Evolutionary conservation across 225 moss, liverwort and hornwort species (phyloP).

Genomic region (Marchantia polymorpha): DNA sequence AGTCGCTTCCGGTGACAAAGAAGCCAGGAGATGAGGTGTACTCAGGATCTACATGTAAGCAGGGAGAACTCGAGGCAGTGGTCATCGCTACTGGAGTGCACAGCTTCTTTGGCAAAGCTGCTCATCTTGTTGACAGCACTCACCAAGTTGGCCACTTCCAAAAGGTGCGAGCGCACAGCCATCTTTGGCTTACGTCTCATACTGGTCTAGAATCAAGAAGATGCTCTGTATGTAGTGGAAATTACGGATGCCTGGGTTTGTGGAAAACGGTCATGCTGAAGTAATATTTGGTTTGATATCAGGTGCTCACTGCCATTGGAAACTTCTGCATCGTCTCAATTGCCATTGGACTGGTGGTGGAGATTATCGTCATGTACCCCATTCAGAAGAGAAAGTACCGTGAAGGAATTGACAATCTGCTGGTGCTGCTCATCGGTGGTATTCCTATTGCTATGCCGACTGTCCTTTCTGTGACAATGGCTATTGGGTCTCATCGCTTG

Average conservation of each 20-base stretch:
- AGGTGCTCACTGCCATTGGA: slow-evolving; percentile 42
- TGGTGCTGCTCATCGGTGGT: slow-evolving; percentile 79
- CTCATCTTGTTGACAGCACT: slow-evolving; percentile 75
- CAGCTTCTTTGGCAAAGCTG: slow-evolving; percentile 78
- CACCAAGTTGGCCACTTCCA: slow-evolving; percentile 54
- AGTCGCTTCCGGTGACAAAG: slow-evolving; percentile 16
- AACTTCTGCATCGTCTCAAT: slow-evolving; percentile 69
- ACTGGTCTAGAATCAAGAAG: not conserved
- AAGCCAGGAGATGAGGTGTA: slow-evolving; percentile 3
- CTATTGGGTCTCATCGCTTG: slow-evolving; percentile 72
- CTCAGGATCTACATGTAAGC: slow-evolving; percentile 28
- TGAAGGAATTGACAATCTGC: slow-evolving; percentile 60
- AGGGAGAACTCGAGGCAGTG: slow-evolving; percentile 28
- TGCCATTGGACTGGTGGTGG: slow-evolving; percentile 59
- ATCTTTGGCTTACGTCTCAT: too few species aligned
- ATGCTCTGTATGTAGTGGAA: not conserved
- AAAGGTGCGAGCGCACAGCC: slow-evolving; percentile 24
- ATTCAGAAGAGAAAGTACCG: slow-evolving; percentile 59
- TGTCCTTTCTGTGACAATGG: slow-evolving; percentile 24
- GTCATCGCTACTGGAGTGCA: slow-evolving; percentile 53
- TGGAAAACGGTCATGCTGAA: too few species aligned
- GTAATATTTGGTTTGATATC: not conserved
- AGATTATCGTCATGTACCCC: slow-evolving; percentile 65
- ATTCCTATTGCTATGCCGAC: slow-evolving; percentile 87
- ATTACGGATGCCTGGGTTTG: too few species aligned